Conservation (phyloP, 2,329 filamentous ascomycete species). For the Aspergillus sp. region DNA sequence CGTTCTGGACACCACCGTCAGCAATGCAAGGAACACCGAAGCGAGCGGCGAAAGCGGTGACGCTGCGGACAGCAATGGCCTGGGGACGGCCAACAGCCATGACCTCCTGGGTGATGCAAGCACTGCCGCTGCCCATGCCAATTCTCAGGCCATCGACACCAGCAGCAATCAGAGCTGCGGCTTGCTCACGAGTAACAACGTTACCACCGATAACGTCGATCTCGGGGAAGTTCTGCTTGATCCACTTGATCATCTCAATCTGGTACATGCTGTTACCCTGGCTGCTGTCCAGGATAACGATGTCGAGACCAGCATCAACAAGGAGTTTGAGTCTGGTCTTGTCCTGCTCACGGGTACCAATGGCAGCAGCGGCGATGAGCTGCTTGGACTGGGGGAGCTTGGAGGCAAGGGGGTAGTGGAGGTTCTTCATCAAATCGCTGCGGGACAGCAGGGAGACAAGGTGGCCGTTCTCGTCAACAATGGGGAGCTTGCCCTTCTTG, state of each 20-base stretch:
- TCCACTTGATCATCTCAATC: constrained; percentile 96
- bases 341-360: constrained; percentile 93
- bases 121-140: constrained; percentile 97
- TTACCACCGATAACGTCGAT: constrained; percentile 98
- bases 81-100: constrained; percentile 98
- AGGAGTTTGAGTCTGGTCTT: constrained; percentile 82
- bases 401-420: constrained; percentile 93
- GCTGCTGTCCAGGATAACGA: constrained; percentile 92
- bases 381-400: constrained; percentile 98
- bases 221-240: constrained; percentile 81
- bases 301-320: constrained; percentile 91
- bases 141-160: constrained; percentile 96
- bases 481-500: constrained; percentile 97
- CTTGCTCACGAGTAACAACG: constrained; percentile 96
- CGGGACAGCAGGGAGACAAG: constrained; percentile 89
- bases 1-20: constrained; percentile 96
- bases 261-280: constrained; percentile 99
- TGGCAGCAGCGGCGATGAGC: constrained; percentile 90
- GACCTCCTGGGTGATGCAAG: constrained; percentile 98
- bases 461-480: constrained; percentile 80
- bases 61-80: constrained; percentile 87
- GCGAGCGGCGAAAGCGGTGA: constrained; percentile 82
- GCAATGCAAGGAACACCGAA: constrained; percentile 98
- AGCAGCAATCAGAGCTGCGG: constrained; percentile 85
- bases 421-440: constrained; percentile 97